Evolutionary conservation across 345 rosid genomes (phyloP), one percentile per base, ranked within the genome.

Genomic region (Hibiscus trionum): DNA sequence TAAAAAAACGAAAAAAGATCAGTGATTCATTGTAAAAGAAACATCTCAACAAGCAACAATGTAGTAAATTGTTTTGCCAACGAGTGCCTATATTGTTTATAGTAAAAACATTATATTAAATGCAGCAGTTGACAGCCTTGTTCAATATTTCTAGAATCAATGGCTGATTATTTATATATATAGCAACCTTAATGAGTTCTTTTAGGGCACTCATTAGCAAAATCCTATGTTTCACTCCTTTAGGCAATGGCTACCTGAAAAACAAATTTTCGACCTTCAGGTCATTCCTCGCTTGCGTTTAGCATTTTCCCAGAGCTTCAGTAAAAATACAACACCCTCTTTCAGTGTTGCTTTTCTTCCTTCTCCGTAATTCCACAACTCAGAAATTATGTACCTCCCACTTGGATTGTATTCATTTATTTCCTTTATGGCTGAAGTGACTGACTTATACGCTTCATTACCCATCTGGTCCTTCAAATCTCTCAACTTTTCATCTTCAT

Each of bases 401-500:
- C 98, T 94, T 0, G 98, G 95, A 71, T 94, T 94, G 84, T 87
- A 88, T 68, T 94, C 97, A 53, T 91, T 90, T 74, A 91, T 84
- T 79, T 94, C 91, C 77, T 56, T 82, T 77, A 91, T 78, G 57
- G 98, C 86, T 46, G 83, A 73, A 19, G 81, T 69, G 52, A 94
- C 97, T 9, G 92, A 85, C 58, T 78, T 77, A 77, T 78, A 89
- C 21, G 78, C 92, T 66, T 84, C 88, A 12, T 79, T 77, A 42
- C 95, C 97, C 71, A 86, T 15, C 66, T 92, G 90, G 24, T 73
- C 58, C 87, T 64, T 85, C 81, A 95, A 74, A 15, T 75, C 78
- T 73, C 77, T 82, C 82, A 92, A 73, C 78, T 80, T 91, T 70
- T 86, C 93, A 81, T 91, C 99, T 4, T 79, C 82, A 4, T 81